Evolutionary conservation across 768 basidiomycete species (phyloP).

Genomic region (Calocybe gangraenosa): DNA sequence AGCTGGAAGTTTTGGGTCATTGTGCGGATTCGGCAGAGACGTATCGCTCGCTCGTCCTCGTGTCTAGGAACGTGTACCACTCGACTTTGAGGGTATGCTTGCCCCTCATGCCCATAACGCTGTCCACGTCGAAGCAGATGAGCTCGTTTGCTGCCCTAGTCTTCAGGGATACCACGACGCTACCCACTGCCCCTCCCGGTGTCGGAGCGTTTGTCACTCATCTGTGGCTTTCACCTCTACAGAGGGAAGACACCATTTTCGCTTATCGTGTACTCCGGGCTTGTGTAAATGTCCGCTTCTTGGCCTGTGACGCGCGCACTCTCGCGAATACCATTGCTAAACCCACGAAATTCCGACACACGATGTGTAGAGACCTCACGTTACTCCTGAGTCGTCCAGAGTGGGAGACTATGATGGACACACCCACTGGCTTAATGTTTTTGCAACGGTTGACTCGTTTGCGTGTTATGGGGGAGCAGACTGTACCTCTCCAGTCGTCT

Average conservation of each 20-base stretch:
- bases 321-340: slow-evolving; percentile 20
- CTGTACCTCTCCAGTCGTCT: slow-evolving; percentile 18
- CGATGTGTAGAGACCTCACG: slow-evolving; percentile 26
- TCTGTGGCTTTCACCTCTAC: slow-evolving; percentile 30
- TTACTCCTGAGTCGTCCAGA: slow-evolving; percentile 23
- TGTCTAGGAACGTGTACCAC: slow-evolving; percentile 26
- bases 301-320: slow-evolving; percentile 27
- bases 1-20: slow-evolving; percentile 24
- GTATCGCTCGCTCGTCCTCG: slow-evolving; percentile 28
- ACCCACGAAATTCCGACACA: slow-evolving; percentile 21
- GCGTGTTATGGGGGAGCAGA: slow-evolving; percentile 27
- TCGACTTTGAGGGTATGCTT: slow-evolving; percentile 29
- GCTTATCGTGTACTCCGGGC: slow-evolving; percentile 22
- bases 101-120: slow-evolving; percentile 27
- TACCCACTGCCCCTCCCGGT: slow-evolving; percentile 8
- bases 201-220: slow-evolving; percentile 20
- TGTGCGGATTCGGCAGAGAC: slow-evolving; percentile 26
- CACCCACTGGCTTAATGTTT: slow-evolving; percentile 22
- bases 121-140: slow-evolving; percentile 28
- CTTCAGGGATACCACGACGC: slow-evolving; percentile 7
- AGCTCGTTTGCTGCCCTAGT: slow-evolving; percentile 23
- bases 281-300: slow-evolving; percentile 26
- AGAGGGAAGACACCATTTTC: slow-evolving; percentile 16
- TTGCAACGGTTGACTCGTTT: slow-evolving; percentile 28
- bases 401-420: slow-evolving; percentile 20